Percentiles rank a stretch among this genome's conserved stretches.
Evolutionary conservation across 1,284 basidiomycete species (phyloP).

Genomic region (Schizopora paradoxa): DNA sequence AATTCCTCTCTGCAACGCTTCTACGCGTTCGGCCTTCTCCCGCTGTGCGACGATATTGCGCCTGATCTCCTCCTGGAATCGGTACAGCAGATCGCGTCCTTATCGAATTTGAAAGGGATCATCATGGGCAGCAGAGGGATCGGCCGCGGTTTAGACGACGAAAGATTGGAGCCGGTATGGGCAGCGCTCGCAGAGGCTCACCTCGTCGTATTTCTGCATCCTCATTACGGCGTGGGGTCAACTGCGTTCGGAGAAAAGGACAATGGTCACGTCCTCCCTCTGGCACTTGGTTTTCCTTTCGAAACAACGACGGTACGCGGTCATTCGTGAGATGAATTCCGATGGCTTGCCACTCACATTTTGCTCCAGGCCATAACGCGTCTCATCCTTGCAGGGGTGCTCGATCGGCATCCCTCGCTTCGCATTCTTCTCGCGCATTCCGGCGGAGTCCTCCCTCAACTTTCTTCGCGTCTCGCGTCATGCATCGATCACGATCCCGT

Average conservation of each 20-base stretch:
- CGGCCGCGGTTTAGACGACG: slow-evolving; percentile 77
- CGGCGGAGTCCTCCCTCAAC: slow-evolving; percentile 73
- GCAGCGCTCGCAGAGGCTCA: slow-evolving; percentile 59
- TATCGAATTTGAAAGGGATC: slow-evolving; percentile 69
- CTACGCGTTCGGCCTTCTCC: slow-evolving; percentile 81
- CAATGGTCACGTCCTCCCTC: slow-evolving; percentile 81
- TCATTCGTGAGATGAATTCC: slow-evolving; percentile 5
- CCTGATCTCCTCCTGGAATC: slow-evolving; percentile 51
- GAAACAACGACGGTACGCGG: slow-evolving; percentile 75
- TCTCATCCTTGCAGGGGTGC: slow-evolving; percentile 72
- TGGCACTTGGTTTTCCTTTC: slow-evolving; percentile 84
- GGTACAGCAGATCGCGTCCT: slow-evolving; percentile 57
- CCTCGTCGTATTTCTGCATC: slow-evolving; percentile 76
- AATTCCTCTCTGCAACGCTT: slow-evolving; percentile 46
- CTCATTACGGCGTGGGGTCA: slow-evolving; percentile 71
- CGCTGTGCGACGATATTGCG: slow-evolving; percentile 64
- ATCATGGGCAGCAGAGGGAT: slow-evolving; percentile 78
- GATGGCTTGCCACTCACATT: slow-evolving; percentile 1
- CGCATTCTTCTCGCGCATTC: slow-evolving; percentile 79
- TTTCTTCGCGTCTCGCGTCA: slow-evolving; percentile 77
- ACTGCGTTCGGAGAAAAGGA: slow-evolving; percentile 66
- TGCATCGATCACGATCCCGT: slow-evolving; percentile 81
- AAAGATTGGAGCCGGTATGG: slow-evolving; percentile 73
- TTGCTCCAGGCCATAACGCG: slow-evolving; percentile 62
- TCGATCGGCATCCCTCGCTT: slow-evolving; percentile 72